phyloP scores from a whole-genome alignment of 768 basidiomycete genomes.

The Podaxis sp. region DNA sequence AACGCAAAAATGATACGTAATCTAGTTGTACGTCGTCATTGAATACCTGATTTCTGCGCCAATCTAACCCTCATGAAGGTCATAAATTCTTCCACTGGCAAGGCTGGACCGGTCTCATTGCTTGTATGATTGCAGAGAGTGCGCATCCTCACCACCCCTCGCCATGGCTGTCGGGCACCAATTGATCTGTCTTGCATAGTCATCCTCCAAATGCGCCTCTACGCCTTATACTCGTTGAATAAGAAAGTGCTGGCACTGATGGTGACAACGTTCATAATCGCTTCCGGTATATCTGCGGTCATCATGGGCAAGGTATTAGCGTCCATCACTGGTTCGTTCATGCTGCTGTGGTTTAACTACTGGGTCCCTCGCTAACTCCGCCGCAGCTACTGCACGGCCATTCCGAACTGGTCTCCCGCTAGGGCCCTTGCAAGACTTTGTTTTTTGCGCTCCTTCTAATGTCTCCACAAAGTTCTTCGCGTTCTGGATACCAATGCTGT shows the following conservation, averaged over 20 bases:
- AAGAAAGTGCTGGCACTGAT: constrained; percentile 49
- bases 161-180: background rate
- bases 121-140: constrained; percentile 57
- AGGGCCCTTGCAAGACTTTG: constrained; percentile 17
- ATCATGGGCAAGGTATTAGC: constrained; percentile 48
- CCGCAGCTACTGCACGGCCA: constrained; percentile 21
- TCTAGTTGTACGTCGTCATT: constrained; percentile 2
- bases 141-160: constrained; percentile 11
- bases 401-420: constrained; percentile 12
- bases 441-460: constrained; percentile 40
- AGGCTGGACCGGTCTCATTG: constrained; percentile 56
- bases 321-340: constrained; percentile 34
- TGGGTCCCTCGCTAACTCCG: background rate
- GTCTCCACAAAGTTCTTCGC: constrained; percentile 45
- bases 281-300: constrained; percentile 38
- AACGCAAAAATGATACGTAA: background rate
- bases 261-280: constrained; percentile 37
- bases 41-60: background rate
- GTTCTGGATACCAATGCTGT: constrained; percentile 61
- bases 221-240: constrained; percentile 56
- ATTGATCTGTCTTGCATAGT: constrained; percentile 27
- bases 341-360: background rate
- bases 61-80: constrained; percentile 26
- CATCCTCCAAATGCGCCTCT: constrained; percentile 62
- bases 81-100: constrained; percentile 53